These are phyloP conservation scores for Alternaria burnsii DNA, from an alignment of 2,329 filamentous ascomycete genomes.

Conservation along the genomic window DNA sequence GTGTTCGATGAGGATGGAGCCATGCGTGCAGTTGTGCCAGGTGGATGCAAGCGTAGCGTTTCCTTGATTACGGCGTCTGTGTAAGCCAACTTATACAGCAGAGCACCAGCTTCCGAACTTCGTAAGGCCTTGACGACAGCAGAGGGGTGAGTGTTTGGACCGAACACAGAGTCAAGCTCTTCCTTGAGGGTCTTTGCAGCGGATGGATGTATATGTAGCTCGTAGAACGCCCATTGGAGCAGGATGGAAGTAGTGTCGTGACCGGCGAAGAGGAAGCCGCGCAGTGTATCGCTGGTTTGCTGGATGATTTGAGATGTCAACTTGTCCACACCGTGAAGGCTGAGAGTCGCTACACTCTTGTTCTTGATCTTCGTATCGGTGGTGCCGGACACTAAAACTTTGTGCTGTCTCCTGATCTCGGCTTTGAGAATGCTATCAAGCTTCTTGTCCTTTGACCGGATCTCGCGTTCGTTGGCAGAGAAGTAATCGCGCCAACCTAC, in stretches of 20 bases:
- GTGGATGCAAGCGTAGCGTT: conserved; percentile 54
- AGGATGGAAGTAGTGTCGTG: conserved; percentile 44
- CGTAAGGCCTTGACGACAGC: neutral
- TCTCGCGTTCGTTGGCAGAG: conserved; percentile 24
- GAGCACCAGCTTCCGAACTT: neutral
- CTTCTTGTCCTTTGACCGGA: conserved; percentile 17
- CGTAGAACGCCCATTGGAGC: conserved; percentile 36
- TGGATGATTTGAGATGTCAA: conserved; percentile 37
- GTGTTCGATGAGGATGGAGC: conserved; percentile 20
- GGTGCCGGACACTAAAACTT: neutral
- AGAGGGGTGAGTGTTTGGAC: neutral
- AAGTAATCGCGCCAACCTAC: conserved; percentile 26
- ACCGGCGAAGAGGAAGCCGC: conserved; percentile 48
- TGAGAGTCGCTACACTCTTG: conserved; percentile 27
- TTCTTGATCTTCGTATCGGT: neutral
- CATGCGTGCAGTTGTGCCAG: conserved; percentile 27
- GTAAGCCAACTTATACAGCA: conserved; percentile 51
- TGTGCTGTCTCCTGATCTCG: conserved; percentile 23
- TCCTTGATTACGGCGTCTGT: conserved; percentile 55
- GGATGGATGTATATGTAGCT: conserved; percentile 31
- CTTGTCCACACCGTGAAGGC: conserved; percentile 17
- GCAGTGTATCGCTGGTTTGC: conserved; percentile 44
- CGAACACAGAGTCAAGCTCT: conserved; percentile 3
- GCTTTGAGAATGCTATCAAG: conserved; percentile 26
- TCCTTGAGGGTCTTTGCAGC: conserved; percentile 5